Base-by-base conservation (phyloP, 768 basidiomycete species). In the Collybia nuda region DNA sequence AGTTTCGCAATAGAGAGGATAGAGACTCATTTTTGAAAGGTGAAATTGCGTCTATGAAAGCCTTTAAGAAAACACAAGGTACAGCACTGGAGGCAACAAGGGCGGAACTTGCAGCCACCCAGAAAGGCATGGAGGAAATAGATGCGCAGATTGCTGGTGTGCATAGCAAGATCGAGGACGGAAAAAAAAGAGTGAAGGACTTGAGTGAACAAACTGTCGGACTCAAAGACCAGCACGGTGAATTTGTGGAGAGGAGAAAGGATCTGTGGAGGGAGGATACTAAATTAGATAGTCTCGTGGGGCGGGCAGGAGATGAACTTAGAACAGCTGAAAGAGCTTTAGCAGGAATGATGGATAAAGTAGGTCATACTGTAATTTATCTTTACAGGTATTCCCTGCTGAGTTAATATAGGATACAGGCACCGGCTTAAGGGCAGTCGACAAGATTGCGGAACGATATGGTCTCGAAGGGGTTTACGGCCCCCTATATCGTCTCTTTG, bases 271-370 rank as follows among this genome's bases (percentile, higher is more conserved):
- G 95, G 58, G 93, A 96, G 66, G 96, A 98, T 54, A 86, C 91
- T 0, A 96, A 91, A 66, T 69, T 97, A 38, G 84, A 88, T 55
- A 86, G 86, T 50, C 75, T 87, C 14, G 84, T 92, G 2, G 78
- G 77, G 28, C 81, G 91, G 47, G 93, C 91, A 2, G 76, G 76
- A 11, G 88, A 92, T 50, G 90, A 98, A 65, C 72, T 96, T 57
- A 80, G 88, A 61, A 79, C 78, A 1, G 85, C 91, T 0, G 93
- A 98, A 68, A 75, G 94, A 47, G 72, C 69, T 11, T 71, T 98
- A 26, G 84, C 88, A 4, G 78, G 86, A 14, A 97, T 96, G 86
- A 96, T 98, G 92, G 97, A 99, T 67, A 93, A 94, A 76, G 94
- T 92, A 43, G 53, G 59, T 50, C 48, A 26, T 28, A 32, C 32